Base-by-base conservation (phyloP, 2,329 filamentous ascomycete genomes). In the Aspergillus thermomutatus region DNA sequence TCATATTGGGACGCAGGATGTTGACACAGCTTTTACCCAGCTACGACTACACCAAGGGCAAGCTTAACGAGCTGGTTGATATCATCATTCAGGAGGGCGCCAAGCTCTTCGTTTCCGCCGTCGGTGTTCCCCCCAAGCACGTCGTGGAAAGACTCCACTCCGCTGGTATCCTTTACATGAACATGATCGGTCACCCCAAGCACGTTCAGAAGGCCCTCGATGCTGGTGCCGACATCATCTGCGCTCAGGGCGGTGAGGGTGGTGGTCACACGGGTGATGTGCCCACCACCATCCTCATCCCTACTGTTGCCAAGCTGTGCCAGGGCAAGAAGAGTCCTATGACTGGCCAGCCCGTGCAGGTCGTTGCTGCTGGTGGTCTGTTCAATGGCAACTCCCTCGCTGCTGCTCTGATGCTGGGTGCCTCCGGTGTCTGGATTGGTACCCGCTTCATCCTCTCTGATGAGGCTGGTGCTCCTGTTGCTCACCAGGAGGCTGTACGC, bases 161-260 rank as follows among this genome's bases (percentile, higher is more conserved):
- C 72, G 80, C 86, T 70, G 92, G 92, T 65, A 85, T 99, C 66
- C 83, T 96, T 65, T 96, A 95, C 84, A 97, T 97, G 94, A 99
- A 99, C 87, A 99, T 99, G 94, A 92, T 99, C 74, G 94, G 94
- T 65, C 94, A 99, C 83, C 93, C 94, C 72, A 99, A 99, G 87
- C 94, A 99, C 80, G 93, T 96, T 62, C 85, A 91, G 79, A 99
- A 97, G 84, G 95, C 91, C 77, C 83, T 99, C 61, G 91, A 93
- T 51, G 84, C 92, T 57, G 94, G 92, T 64, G 91, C 87, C 67
- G 94, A 99, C 78, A 89, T 99, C 69, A 97, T 99, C 80, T 97
- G 93, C 81, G 94, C 94, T 52, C 94, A 99, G 81, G 94, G 94
- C 73, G 93, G 94, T 68, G 94, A 99, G 81, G 94, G 94, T 63